phyloP scores from a whole-genome alignment of 2,329 filamentous ascomycete genomes.

The Epichloe gansuensis region DNA sequence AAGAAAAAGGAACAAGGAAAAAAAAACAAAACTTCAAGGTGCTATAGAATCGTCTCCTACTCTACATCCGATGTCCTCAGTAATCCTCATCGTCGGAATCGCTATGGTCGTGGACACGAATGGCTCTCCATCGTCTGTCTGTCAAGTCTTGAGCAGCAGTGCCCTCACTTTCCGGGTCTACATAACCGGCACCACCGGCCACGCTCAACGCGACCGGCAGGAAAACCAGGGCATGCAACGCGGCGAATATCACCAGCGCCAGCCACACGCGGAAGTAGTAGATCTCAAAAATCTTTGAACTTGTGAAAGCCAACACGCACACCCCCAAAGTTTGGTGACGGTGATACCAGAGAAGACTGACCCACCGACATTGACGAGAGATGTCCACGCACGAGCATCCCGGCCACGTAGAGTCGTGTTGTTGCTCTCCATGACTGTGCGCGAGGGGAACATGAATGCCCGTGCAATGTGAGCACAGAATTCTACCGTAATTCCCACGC shows the following conservation, averaged over 20 bases:
- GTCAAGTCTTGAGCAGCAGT: conserved; percentile 84
- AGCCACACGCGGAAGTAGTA: conserved; percentile 99
- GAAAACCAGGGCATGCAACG: conserved; percentile 79
- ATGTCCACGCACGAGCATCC: conserved; percentile 82
- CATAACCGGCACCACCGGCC: conserved; percentile 74
- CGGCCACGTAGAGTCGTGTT: conserved; percentile 67
- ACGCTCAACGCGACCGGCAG: conserved; percentile 81
- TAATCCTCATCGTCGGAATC: conserved; percentile 60
- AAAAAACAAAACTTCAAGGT: not conserved
- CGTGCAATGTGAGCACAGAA: conserved; percentile 96
- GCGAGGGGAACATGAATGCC: conserved; percentile 87
- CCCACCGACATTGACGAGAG: conserved; percentile 85
- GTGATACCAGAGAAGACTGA: conserved; percentile 96
- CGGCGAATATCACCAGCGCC: conserved; percentile 79
- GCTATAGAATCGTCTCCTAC: not conserved
- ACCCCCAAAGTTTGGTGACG: conserved; percentile 92
- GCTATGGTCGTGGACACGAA: conserved; percentile 62
- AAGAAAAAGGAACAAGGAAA: not conserved
- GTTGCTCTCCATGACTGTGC: conserved; percentile 64
- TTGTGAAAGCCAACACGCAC: conserved; percentile 81
- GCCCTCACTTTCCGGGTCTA: conserved; percentile 77
- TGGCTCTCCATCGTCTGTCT: conserved; percentile 62
- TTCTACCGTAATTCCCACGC: conserved; percentile 90
- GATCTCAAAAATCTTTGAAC: conserved; percentile 97
- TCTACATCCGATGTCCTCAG: not conserved